Evolutionary conservation across 2,329 filamentous ascomycete genomes (phyloP).

Genomic region (Ophiostoma pallidulum): DNA sequence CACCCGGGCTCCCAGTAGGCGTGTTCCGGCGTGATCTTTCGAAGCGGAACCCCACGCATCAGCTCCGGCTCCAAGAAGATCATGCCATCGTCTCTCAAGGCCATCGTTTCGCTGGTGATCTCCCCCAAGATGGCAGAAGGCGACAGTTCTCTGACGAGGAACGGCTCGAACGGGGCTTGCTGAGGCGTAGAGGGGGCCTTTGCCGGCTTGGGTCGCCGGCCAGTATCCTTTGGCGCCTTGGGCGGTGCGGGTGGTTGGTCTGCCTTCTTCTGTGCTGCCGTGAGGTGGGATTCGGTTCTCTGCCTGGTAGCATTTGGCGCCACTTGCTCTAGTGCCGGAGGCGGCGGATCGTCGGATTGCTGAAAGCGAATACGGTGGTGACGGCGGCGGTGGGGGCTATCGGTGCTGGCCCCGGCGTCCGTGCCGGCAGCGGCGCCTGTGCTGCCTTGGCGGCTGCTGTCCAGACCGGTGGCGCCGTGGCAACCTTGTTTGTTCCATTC

Average conservation of each 20-base stretch:
- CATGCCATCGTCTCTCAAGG: constrained; percentile 38
- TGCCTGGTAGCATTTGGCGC: too few species aligned
- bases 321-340: too few species aligned
- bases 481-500: constrained; percentile 35
- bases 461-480: constrained; percentile 14
- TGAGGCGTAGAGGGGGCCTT: not conserved
- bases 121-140: constrained; percentile 21
- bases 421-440: too few species aligned
- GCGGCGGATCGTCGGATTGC: too few species aligned
- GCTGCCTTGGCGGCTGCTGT: not conserved
- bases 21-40: constrained; percentile 39
- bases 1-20: constrained; percentile 49
- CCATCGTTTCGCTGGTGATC: constrained; percentile 37
- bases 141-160: not conserved
- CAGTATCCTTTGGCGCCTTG: too few species aligned
- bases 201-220: too few species aligned
- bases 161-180: not conserved
- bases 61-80: constrained; percentile 42
- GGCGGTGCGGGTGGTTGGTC: not conserved
- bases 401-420: too few species aligned
- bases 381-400: too few species aligned
- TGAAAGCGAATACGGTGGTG: too few species aligned
- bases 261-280: too few species aligned
- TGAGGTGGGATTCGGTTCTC: too few species aligned
- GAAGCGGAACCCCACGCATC: constrained; percentile 43